Percentiles rank a stretch among this genome's conserved stretches.
Evolutionary conservation across 176 grass and related monocot species (phyloP).

Genomic region (Carex cristatella): DNA sequence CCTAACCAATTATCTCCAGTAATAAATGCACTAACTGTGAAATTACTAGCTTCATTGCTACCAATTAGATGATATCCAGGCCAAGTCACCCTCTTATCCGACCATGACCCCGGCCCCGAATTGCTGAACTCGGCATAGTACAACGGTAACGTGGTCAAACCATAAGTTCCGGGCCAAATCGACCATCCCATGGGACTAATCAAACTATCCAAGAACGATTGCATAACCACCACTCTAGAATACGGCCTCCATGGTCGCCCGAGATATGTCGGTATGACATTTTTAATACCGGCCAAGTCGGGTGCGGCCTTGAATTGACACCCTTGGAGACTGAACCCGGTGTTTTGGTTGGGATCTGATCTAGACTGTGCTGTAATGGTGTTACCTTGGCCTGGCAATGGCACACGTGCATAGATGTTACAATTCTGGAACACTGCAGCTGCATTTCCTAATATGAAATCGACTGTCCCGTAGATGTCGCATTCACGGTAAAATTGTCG

Average conservation of each 20-base stretch:
- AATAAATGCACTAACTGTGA: constrained; percentile 29
- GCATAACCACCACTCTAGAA: constrained; percentile 27
- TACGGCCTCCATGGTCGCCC: constrained; percentile 32
- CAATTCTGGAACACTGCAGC: constrained; percentile 38
- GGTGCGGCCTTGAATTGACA: constrained; percentile 15
- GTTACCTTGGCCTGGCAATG: constrained; percentile 25
- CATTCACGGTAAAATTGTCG: constrained; percentile 43
- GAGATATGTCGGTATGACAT: neutral
- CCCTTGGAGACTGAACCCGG: constrained; percentile 26
- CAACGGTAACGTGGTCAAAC: constrained; percentile 1
- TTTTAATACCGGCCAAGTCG: neutral
- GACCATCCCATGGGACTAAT: constrained; percentile 27
- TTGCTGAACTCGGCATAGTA: constrained; percentile 46
- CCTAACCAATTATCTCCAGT: constrained; percentile 27
- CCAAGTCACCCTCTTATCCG: constrained; percentile 17
- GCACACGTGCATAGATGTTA: constrained; percentile 18
- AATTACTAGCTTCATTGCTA: constrained; percentile 24
- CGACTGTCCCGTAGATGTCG: constrained; percentile 33
- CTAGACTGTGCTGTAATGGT: constrained; percentile 30
- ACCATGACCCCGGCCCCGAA: constrained; percentile 13
- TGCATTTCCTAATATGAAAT: constrained; percentile 45
- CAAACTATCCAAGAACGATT: constrained; percentile 30
- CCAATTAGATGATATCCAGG: constrained; percentile 28
- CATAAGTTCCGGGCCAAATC: neutral
- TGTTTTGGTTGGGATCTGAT: constrained; percentile 36